Conservation (phyloP, 164 flowering plant species). For the Stephania yunnanensis region DNA sequence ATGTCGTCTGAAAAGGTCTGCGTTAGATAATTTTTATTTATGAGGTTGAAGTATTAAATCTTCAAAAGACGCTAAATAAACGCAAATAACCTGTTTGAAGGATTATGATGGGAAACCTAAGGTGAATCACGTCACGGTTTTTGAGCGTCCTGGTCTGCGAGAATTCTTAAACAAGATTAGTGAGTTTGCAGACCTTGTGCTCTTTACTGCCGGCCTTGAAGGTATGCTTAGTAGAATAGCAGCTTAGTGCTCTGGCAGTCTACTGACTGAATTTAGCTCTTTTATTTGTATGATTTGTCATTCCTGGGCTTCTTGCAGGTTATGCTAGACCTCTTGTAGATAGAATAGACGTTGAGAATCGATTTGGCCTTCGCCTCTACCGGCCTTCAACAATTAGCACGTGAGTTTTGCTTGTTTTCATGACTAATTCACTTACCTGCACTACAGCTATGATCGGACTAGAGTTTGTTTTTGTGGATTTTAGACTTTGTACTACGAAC, state of each 20-base stretch:
- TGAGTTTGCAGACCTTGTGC: conserved; percentile 82
- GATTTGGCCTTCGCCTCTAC: conserved; percentile 62
- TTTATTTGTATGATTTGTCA: background rate
- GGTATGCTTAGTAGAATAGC: conserved; percentile 34
- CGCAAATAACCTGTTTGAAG: conserved; percentile 33
- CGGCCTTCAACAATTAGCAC: conserved; percentile 84
- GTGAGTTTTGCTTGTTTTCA: conserved; percentile 37
- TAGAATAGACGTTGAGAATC: conserved; percentile 55
- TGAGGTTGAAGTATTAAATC: background rate
- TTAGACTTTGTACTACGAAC: too few relatives aligned
- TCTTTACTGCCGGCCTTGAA: conserved; percentile 99
- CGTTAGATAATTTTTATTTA: background rate
- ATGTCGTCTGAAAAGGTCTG: conserved; percentile 73
- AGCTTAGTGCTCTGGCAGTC: background rate
- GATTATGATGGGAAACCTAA: conserved; percentile 82
- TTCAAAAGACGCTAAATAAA: conserved; percentile 7
- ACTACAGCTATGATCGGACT: background rate
- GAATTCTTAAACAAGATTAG: conserved; percentile 66
- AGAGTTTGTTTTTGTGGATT: background rate
- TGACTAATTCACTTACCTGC: background rate
- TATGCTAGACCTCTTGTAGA: conserved; percentile 95
- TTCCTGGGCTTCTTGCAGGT: conserved; percentile 35
- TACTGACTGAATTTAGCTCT: background rate
- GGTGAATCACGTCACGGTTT: conserved; percentile 87
- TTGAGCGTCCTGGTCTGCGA: conserved; percentile 92